Conservation (phyloP, 192 early-diverging fungal species). For the Umbelopsis sp. region DNA sequence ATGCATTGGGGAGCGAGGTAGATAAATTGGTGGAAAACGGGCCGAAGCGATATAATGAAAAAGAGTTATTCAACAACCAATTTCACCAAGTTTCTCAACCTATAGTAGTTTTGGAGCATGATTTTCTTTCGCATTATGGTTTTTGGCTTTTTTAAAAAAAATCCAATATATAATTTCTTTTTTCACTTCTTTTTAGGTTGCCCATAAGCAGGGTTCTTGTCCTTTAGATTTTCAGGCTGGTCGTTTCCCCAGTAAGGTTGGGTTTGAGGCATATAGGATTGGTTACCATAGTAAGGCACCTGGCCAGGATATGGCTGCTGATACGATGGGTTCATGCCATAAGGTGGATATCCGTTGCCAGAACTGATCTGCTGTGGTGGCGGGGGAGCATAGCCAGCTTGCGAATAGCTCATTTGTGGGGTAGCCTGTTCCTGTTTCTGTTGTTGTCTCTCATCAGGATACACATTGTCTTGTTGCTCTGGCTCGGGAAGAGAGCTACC, state of each 20-base stretch:
- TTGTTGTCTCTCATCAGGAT: conserved; percentile 1
- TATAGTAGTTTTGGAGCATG: not conserved
- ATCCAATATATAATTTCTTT: not conserved
- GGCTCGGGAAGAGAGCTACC: conserved; percentile 13
- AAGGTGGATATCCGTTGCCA: conserved; percentile 13
- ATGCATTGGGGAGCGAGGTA: not conserved
- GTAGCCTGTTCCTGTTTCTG: conserved; percentile 14
- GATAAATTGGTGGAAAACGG: not conserved
- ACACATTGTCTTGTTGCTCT: conserved; percentile 2
- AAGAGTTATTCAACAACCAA: not conserved
- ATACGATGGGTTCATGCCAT: conserved; percentile 17
- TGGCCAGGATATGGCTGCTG: conserved; percentile 19
- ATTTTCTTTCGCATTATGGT: not conserved
- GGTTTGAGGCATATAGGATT: conserved; percentile 12
- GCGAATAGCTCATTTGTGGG: conserved; percentile 11
- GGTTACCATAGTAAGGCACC: conserved; percentile 13
- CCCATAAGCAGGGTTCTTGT: conserved; percentile 20
- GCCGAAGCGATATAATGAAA: not conserved
- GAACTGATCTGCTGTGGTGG: conserved; percentile 12
- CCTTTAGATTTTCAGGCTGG: conserved; percentile 17
- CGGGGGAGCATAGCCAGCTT: conserved; percentile 14
- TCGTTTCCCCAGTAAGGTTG: conserved; percentile 14
- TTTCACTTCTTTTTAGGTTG: conserved; percentile 10
- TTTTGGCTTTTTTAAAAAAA: not conserved
- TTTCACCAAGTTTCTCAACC: not conserved